Base-by-base conservation (phyloP, 768 basidiomycete species). In the Boletus vermiculosoides region DNA sequence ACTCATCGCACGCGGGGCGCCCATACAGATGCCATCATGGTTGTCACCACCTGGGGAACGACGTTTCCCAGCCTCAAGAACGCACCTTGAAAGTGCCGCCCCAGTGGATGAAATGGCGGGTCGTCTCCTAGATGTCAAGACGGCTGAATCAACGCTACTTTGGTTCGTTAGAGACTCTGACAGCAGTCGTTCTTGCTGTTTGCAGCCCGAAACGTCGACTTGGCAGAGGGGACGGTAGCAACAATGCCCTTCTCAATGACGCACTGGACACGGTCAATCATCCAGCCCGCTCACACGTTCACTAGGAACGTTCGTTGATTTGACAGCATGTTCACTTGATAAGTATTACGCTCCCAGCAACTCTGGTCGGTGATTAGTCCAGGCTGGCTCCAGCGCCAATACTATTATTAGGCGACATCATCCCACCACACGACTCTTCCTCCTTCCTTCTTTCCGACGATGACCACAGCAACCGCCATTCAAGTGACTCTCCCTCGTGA, bases 41-140 rank as follows among this genome's bases (percentile, higher is more conserved):
- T 5, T 25, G 5, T 25, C 25, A 25, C 5, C 5, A 25, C 25
- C 25, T 25, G 25, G 25, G 71, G 72, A 11, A 73, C 66, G 5
- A 72, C 71, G 15, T 71, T 73, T 54, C 71, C 73, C 3, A 66
- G 65, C 10, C n/a, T 64, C n/a, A 58, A 62, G 36, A 61, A 74
- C 30, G 71, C 70, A 0, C 61, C 64, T 54, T 72, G 50, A 60
- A 55, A 5, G 36, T 8, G 10, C 67, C 67, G 0, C 62, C 67
- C 0, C 22, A 30, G 10, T 50, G 44, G 18, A 20, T 22, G 28
- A 66, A 69, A 51, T 76, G 72, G 71, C 76, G 76, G 0, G 65
- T 81, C 10, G 65, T 80, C 58, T 61, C 42, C 34, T 9, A 34
- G 6, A 34, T 36, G 34, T 36, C 34, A 18, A 37, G 37, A 18